phyloP scores from a whole-genome alignment of 768 basidiomycete species.

The Exsudoporus frostii region DNA sequence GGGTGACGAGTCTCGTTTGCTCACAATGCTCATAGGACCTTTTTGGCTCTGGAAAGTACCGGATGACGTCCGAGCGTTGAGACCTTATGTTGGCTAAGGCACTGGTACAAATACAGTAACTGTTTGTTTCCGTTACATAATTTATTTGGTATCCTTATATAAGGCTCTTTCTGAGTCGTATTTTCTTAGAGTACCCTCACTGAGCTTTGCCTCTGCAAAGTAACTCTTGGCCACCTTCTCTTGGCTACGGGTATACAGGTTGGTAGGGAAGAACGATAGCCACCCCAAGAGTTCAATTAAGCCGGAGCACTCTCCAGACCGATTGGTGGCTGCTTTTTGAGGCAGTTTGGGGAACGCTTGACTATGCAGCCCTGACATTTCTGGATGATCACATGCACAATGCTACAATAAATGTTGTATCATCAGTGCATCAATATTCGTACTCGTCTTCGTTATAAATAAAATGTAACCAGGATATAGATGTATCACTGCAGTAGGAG shows the following conservation, averaged over 20 bases:
- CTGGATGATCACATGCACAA: neutral
- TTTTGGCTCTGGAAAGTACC: conserved; percentile 71
- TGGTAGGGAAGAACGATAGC: conserved; percentile 42
- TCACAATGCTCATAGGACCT: conserved; percentile 43
- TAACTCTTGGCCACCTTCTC: conserved; percentile 51
- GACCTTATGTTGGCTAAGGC: conserved; percentile 7
- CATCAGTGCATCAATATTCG: neutral
- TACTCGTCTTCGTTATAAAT: neutral
- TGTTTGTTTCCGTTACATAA: conserved; percentile 14
- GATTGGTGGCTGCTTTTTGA: conserved; percentile 34
- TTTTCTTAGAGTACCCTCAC: conserved; percentile 16
- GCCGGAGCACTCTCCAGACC: conserved; percentile 65
- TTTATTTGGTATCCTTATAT: neutral
- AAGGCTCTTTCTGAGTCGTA: neutral
- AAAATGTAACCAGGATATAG: neutral
- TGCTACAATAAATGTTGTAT: neutral
- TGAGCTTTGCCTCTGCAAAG: conserved; percentile 36
- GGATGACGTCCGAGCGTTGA: conserved; percentile 35
- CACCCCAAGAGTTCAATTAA: conserved; percentile 61
- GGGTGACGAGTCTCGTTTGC: neutral
- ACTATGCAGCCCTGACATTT: conserved; percentile 70
- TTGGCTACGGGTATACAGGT: conserved; percentile 52
- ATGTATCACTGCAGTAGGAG: neutral
- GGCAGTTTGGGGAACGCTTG: conserved; percentile 58
- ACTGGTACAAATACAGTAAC: neutral